Evolutionary conservation across 2,329 filamentous ascomycete genomes (phyloP).

Genomic region (Colletotrichum incanum): DNA sequence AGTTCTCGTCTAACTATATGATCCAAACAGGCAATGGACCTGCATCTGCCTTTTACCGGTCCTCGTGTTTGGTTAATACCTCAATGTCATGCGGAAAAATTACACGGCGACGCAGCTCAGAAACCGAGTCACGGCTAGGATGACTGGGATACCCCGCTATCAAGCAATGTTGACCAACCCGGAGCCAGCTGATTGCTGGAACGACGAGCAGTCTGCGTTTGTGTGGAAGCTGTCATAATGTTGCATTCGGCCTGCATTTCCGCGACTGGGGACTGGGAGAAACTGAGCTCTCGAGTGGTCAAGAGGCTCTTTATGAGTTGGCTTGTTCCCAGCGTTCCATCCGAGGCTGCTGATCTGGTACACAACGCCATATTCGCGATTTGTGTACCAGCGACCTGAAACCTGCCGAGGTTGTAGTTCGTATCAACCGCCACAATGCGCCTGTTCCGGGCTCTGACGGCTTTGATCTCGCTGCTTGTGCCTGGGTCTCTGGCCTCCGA

Average conservation of each 20-base stretch:
- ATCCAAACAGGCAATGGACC: not conserved
- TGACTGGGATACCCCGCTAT: slow-evolving; percentile 28
- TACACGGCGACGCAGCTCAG: not conserved
- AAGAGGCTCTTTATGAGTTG: slow-evolving; percentile 22
- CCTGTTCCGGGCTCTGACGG: slow-evolving; percentile 7
- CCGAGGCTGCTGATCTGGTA: not conserved
- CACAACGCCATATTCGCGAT: not conserved
- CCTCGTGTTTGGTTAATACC: not conserved
- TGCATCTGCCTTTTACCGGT: slow-evolving; percentile 3
- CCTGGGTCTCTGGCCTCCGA: slow-evolving; percentile 52
- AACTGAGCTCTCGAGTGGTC: not conserved
- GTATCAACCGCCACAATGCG: slow-evolving; percentile 14
- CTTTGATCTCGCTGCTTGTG: slow-evolving; percentile 31
- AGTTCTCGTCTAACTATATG: not conserved
- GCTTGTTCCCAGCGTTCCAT: slow-evolving; percentile 3
- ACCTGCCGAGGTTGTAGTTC: slow-evolving; percentile 21
- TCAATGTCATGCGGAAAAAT: not conserved
- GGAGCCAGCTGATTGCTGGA: slow-evolving; percentile 37
- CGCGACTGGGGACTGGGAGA: slow-evolving; percentile 14
- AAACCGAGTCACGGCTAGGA: not conserved
- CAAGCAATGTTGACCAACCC: not conserved
- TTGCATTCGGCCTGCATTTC: slow-evolving; percentile 31
- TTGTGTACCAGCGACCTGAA: not conserved
- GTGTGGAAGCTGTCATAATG: not conserved
- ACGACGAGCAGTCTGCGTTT: slow-evolving; percentile 2